Evolutionary conservation across 176 grass and related monocot species (phyloP).

Genomic region (Cenchrus americanus): DNA sequence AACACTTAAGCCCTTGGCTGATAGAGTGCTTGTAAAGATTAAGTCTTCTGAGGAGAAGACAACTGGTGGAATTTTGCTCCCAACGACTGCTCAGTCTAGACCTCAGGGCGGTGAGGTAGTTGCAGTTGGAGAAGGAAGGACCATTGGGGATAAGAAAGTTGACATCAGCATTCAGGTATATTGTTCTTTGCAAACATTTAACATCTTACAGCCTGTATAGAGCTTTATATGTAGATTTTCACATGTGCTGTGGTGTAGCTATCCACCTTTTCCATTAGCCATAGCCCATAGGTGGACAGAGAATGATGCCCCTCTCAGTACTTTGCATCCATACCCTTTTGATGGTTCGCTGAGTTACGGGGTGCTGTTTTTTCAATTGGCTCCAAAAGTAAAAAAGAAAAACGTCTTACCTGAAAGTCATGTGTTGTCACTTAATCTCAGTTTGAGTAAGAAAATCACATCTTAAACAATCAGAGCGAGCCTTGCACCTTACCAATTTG

Average conservation of each 20-base stretch:
- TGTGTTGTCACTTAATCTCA: background rate
- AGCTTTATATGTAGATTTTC: background rate
- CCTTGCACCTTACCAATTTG: background rate
- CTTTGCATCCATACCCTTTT: background rate
- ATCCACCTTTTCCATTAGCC: background rate
- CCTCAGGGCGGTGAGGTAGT: constrained; percentile 81
- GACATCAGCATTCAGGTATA: constrained; percentile 68
- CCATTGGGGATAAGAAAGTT: constrained; percentile 62
- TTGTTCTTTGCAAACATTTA: constrained; percentile 14
- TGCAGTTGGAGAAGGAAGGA: constrained; percentile 74
- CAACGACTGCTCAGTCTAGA: constrained; percentile 60
- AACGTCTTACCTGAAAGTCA: background rate
- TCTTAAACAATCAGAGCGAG: background rate
- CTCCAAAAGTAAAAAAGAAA: background rate
- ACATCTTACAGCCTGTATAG: background rate
- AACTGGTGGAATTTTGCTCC: constrained; percentile 77
- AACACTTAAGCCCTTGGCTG: constrained; percentile 71
- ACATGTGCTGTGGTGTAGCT: background rate
- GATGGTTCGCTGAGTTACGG: background rate
- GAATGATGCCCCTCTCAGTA: background rate
- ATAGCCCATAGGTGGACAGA: background rate
- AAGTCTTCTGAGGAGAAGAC: constrained; percentile 77
- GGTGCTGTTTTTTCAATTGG: background rate
- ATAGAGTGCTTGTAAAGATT: constrained; percentile 87
- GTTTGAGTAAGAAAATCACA: constrained; percentile 8